Percentiles rank a stretch among this genome's conserved stretches.
These are phyloP conservation scores for Aureobasidium mangrovei DNA, from an alignment of 2,329 filamentous ascomycete genomes.

Conservation along the genomic window DNA sequence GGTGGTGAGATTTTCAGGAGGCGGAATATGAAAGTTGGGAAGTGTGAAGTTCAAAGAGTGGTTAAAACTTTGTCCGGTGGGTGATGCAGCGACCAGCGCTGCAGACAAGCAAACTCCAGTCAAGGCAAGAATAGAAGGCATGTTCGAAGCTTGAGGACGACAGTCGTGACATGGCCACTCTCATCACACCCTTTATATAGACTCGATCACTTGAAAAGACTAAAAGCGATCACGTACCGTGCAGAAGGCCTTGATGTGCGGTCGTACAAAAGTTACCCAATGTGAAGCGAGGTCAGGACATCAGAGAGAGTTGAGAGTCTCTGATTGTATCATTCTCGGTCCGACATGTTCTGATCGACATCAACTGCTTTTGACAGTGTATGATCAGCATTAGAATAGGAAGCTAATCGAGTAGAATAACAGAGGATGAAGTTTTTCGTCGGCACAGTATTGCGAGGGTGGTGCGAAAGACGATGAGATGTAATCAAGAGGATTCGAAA, in stretches of 20 bases:
- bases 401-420: not conserved
- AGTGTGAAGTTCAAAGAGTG: not conserved
- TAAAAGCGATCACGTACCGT: not conserved
- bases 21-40: not conserved
- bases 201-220: not conserved
- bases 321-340: not conserved
- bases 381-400: not conserved
- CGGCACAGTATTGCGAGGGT: too few species aligned
- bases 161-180: not conserved
- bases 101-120: not conserved
- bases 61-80: not conserved
- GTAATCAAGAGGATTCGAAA: too few species aligned
- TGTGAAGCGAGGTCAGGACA: not conserved
- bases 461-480: too few species aligned
- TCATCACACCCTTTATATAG: not conserved
- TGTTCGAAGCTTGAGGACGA: not conserved
- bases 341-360: constrained; percentile 1
- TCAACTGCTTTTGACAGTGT: not conserved
- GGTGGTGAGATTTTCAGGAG: not conserved
- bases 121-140: not conserved
- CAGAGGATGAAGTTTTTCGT: not conserved
- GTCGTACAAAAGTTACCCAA: not conserved
- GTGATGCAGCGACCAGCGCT: not conserved
- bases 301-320: not conserved
- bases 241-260: not conserved